Evolutionary conservation across 2,329 filamentous ascomycete species (phyloP).

Genomic region (Fusarium abutilonis): DNA sequence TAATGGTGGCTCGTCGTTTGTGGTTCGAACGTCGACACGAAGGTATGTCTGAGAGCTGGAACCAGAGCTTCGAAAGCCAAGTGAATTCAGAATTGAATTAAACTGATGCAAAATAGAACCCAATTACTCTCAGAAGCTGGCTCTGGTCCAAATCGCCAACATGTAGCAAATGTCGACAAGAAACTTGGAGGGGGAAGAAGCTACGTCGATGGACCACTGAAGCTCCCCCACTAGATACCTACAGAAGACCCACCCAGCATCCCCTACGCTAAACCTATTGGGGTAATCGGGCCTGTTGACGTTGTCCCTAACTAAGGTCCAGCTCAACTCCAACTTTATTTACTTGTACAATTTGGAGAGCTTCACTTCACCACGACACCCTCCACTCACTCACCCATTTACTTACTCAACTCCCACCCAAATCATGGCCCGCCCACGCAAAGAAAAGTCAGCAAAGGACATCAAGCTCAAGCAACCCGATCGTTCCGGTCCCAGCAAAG

Average conservation of each 20-base stretch:
- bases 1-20: background rate
- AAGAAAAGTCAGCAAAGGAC: constrained; percentile 57
- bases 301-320: background rate
- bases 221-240: constrained; percentile 3
- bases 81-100: constrained; percentile 1
- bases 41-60: background rate
- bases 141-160: constrained; percentile 7
- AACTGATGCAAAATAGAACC: background rate
- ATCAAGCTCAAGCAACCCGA: constrained; percentile 76
- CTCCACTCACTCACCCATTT: background rate
- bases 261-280: constrained; percentile 20
- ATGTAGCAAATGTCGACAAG: background rate
- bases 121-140: constrained; percentile 2
- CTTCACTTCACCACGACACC: constrained; percentile 18
- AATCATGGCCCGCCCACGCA: constrained; percentile 61
- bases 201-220: constrained; percentile 20
- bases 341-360: constrained; percentile 1
- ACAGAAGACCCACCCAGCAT: constrained; percentile 20
- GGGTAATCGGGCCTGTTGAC: constrained; percentile 24
- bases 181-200: constrained; percentile 29
- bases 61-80: constrained; percentile 1
- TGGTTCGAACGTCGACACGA: background rate
- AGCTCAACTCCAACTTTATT: constrained; percentile 8
- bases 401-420: background rate
- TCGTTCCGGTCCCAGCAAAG: constrained; percentile 66